Percentiles rank a stretch among this genome's conserved stretches.
Conservation (phyloP, 169 alveolate genomes). For the Eimeria maxima region DNA sequence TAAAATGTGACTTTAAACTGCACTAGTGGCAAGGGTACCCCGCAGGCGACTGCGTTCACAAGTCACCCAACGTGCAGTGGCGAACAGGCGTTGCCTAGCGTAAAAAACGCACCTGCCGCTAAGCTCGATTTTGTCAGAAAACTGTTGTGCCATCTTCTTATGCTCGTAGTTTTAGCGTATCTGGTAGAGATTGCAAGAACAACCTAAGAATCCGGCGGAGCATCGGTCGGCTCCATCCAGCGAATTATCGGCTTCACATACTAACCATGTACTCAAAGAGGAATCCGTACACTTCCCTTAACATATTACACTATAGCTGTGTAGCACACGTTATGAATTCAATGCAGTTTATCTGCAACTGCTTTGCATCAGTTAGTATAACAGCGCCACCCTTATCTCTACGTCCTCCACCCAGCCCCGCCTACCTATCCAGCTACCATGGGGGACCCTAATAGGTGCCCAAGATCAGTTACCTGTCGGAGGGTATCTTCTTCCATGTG, state of each 20-base stretch:
- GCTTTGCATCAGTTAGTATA: neutral
- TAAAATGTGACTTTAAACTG: neutral
- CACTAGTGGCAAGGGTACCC: neutral
- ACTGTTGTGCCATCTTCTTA: neutral
- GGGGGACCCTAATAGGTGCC: neutral
- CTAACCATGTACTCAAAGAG: neutral
- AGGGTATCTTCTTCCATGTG: neutral
- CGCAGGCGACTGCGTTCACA: neutral
- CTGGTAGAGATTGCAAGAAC: neutral
- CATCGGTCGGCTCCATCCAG: neutral
- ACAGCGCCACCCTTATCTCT: neutral
- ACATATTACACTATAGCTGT: neutral
- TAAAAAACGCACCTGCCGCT: neutral
- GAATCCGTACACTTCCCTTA: neutral
- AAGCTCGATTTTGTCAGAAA: neutral
- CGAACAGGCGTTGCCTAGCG: neutral
- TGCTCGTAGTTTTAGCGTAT: neutral
- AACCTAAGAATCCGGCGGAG: neutral
- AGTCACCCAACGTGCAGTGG: neutral
- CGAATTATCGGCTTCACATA: neutral
- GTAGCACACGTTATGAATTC: neutral
- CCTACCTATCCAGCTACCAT: neutral
- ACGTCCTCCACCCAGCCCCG: no score
- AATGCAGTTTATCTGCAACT: neutral
- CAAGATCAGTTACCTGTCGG: neutral